Percentiles rank a stretch among this genome's conserved stretches.
These are phyloP conservation scores for Teratosphaeria viscida DNA, from an alignment of 2,329 filamentous ascomycete genomes.

Conservation along the genomic window DNA sequence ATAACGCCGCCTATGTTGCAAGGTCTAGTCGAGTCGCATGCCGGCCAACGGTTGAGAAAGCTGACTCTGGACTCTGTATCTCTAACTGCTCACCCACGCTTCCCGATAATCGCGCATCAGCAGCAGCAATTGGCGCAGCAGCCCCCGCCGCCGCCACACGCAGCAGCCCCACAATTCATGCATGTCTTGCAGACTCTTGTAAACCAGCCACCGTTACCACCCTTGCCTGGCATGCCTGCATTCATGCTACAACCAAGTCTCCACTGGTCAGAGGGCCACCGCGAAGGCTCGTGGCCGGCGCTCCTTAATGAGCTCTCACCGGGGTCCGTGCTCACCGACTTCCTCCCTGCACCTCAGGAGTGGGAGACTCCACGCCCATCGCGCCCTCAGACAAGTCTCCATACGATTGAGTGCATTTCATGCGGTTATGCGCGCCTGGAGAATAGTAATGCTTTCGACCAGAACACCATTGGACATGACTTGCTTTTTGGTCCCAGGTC, in stretches of 20 bases:
- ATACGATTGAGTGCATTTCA: constrained; percentile 44
- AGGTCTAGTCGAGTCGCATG: constrained; percentile 41
- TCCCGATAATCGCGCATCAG: constrained; percentile 5
- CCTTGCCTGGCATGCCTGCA: neutral
- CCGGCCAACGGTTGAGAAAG: constrained; percentile 38
- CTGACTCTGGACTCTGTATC: constrained; percentile 56
- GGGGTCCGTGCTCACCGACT: constrained; percentile 33
- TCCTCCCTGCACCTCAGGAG: constrained; percentile 25
- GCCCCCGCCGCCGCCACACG: neutral
- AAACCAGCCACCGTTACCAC: neutral
- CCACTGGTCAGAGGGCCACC: neutral
- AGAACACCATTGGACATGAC: constrained; percentile 22
- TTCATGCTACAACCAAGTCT: neutral
- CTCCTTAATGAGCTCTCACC: constrained; percentile 43
- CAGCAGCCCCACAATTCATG: neutral
- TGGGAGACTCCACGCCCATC: constrained; percentile 15
- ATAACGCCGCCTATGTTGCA: constrained; percentile 48
- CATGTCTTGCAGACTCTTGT: neutral
- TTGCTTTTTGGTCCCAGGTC: constrained; percentile 6
- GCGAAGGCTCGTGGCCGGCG: constrained; percentile 40
- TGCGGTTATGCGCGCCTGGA: constrained; percentile 49
- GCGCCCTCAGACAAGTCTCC: constrained; percentile 24
- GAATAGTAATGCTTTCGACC: constrained; percentile 21
- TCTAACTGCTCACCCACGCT: constrained; percentile 39
- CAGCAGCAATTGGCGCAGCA: constrained; percentile 1